Evolutionary conservation across 2,329 filamentous ascomycete genomes (phyloP).

Genomic region (Fusarium compactum): DNA sequence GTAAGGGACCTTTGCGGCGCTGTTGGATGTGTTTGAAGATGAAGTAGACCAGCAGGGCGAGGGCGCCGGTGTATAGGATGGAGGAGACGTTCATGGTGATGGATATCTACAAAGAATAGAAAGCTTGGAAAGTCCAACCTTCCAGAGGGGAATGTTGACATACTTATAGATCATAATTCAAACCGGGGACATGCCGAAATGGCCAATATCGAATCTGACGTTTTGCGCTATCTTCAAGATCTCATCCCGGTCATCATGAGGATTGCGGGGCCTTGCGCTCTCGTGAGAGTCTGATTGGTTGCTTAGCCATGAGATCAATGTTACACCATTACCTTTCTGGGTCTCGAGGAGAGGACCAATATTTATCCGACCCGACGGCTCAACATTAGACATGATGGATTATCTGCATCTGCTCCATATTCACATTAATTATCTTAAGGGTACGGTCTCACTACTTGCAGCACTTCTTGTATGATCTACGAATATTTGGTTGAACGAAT

Average conservation of each 20-base stretch:
- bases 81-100: background rate
- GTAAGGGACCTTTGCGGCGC: constrained; percentile 31
- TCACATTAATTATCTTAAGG: background rate
- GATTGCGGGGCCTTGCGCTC: background rate
- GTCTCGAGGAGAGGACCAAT: background rate
- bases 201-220: background rate
- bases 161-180: background rate
- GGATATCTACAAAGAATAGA: background rate
- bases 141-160: fast-evolving
- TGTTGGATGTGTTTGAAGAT: background rate
- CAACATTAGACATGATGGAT: background rate
- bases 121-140: background rate
- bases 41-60: background rate
- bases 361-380: background rate
- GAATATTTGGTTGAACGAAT: background rate
- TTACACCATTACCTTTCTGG: background rate
- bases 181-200: background rate
- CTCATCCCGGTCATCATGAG: background rate
- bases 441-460: background rate
- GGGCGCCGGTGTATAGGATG: background rate
- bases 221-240: background rate
- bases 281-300: background rate
- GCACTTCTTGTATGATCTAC: background rate
- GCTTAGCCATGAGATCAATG: too few species aligned
- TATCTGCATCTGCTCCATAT: background rate